Evolutionary conservation across 495 filamentous ascomycete genomes (phyloP), one percentile per base, ranked within the genome.

Genomic region (Annulohypoxylon bovei): DNA sequence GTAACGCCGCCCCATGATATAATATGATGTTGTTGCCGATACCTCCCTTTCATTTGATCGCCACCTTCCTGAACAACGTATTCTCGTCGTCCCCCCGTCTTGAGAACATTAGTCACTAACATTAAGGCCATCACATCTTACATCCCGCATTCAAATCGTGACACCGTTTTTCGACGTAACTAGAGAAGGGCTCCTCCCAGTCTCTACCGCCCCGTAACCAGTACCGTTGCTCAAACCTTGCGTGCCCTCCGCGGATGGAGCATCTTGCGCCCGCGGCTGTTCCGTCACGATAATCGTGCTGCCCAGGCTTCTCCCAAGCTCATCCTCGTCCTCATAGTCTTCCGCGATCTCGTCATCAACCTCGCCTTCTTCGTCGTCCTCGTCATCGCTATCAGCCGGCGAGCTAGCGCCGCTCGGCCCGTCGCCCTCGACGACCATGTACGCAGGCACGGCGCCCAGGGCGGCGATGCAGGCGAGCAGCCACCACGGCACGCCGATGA

Each of bases 401-500:
- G 73, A 66, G 11, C 35, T 33, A 6, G 73, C 73, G 23, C 75
- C 80, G n/a, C 80, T 81, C 58, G 92, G 92, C 0, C 92, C 92
- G 22, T 94, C 89, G 33, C 88, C 88, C 74, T 98, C 94, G 3
- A 89, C 83, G 23, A 95, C 85, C 78, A 87, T 89, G 77, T 87
- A 91, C 6, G 89, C 83, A 2, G 91, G 89, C 6, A 96, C 73
- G 1, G 88, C 86, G 42, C 90, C 90, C 7, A 91, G 39, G 6
- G 85, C 56, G 0, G 89, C 83, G 40, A 95, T 78, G 1, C 76
- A 66, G 0, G 86, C 82, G 14, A 97, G 79, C 5, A 89, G 74
- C 91, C 92, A 97, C 90, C 91, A 97, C 0, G 93, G 90, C 14
- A 90, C 74, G 54, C 96, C 87, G 16, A 94, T 81, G 71, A 90